phyloP scores from a whole-genome alignment of 495 filamentous ascomycete species.

The Talaromyces thailandensis region DNA sequence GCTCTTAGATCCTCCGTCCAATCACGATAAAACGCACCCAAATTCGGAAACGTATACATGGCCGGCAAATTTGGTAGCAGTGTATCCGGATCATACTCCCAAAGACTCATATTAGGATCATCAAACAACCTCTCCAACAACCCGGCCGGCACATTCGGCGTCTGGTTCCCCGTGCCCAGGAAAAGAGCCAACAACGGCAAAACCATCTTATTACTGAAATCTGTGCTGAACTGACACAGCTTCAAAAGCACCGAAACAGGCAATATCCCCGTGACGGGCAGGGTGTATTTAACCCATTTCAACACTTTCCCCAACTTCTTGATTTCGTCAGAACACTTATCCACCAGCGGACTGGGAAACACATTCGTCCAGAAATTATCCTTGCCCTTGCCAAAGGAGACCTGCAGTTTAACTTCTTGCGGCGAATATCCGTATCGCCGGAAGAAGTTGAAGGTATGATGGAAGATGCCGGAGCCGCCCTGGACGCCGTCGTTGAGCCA shows the following conservation, averaged over 20 bases:
- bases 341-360: slow-evolving; percentile 62
- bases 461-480: slow-evolving; percentile 69
- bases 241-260: slow-evolving; percentile 63
- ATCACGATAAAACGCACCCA: slow-evolving; percentile 59
- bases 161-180: slow-evolving; percentile 71
- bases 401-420: slow-evolving; percentile 65
- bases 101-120: slow-evolving; percentile 64
- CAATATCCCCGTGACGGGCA: slow-evolving; percentile 62
- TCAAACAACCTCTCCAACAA: slow-evolving; percentile 70
- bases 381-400: slow-evolving; percentile 68
- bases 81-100: slow-evolving; percentile 64
- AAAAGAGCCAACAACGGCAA: slow-evolving; percentile 72
- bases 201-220: slow-evolving; percentile 66
- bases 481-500: slow-evolving; percentile 87
- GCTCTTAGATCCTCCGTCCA: slow-evolving; percentile 54
- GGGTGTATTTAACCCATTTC: slow-evolving; percentile 58
- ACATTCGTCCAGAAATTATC: slow-evolving; percentile 75
- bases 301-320: slow-evolving; percentile 56
- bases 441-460: slow-evolving; percentile 77
- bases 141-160: slow-evolving; percentile 64
- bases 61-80: slow-evolving; percentile 61
- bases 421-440: slow-evolving; percentile 56
- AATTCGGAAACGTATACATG: slow-evolving; percentile 76
- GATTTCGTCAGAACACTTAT: slow-evolving; percentile 54
- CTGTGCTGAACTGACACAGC: slow-evolving; percentile 62